phyloP scores from a whole-genome alignment of 2,329 filamentous ascomycete genomes.

The Phialemoniopsis sp. region DNA sequence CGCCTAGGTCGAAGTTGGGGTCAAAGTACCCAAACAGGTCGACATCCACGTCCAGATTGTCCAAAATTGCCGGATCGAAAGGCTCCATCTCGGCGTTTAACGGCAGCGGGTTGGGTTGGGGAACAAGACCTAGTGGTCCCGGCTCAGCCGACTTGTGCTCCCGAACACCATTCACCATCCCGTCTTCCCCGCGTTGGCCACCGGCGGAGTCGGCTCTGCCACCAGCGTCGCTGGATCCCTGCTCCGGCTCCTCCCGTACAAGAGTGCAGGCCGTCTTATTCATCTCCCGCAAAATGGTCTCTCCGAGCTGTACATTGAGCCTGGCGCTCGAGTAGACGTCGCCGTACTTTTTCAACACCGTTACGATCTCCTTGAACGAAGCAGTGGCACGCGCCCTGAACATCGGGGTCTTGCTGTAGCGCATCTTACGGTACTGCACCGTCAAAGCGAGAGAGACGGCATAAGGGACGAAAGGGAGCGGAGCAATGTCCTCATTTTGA shows the following conservation, averaged over 20 bases:
- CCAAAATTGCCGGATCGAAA: slow-evolving; percentile 17
- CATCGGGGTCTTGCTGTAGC: slow-evolving; percentile 54
- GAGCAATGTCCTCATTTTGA: slow-evolving; percentile 43
- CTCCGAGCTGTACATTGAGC: slow-evolving; percentile 50
- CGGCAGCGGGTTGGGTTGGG: too few species aligned
- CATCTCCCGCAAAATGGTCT: slow-evolving; percentile 52
- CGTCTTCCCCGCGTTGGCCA: not conserved
- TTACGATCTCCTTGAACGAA: slow-evolving; percentile 50
- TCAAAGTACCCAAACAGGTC: slow-evolving; percentile 53
- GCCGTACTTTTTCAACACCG: slow-evolving; percentile 47
- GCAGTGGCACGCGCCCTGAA: slow-evolving; percentile 51
- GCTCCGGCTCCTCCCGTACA: slow-evolving; percentile 10
- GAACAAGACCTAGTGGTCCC: too few species aligned
- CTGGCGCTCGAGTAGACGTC: slow-evolving; percentile 54
- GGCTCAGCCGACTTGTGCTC: too few species aligned
- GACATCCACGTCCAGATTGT: slow-evolving; percentile 38
- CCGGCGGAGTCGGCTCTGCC: not conserved
- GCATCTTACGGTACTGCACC: slow-evolving; percentile 61
- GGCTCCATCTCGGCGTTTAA: too few species aligned
- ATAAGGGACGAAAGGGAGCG: slow-evolving; percentile 58
- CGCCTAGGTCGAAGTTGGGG: slow-evolving; percentile 47
- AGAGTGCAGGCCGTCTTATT: slow-evolving; percentile 46
- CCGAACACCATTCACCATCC: not conserved
- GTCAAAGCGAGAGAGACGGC: slow-evolving; percentile 57
- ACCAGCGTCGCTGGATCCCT: not conserved